phyloP scores from a whole-genome alignment of 352 stramenopile species.

The Plasmopara halstedii region DNA sequence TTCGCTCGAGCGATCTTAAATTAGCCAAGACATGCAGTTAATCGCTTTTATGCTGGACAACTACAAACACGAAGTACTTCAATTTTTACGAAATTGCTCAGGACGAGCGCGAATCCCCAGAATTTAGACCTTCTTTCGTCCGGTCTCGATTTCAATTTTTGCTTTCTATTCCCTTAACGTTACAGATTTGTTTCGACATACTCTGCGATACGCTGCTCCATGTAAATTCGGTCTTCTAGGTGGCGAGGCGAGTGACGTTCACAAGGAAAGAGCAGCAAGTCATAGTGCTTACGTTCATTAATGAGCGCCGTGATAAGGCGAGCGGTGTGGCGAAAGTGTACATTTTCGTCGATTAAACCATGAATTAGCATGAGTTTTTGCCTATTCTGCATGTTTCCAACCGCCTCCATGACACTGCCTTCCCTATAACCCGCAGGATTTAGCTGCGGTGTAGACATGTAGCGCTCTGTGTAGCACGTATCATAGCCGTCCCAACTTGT shows the following conservation, averaged over 20 bases:
- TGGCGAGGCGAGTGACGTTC: slow-evolving; percentile 94
- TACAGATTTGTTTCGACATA: slow-evolving; percentile 77
- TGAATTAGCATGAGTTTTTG: slow-evolving; percentile 94
- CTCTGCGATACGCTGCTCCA: slow-evolving; percentile 91
- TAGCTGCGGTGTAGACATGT: slow-evolving; percentile 93
- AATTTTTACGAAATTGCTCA: no score
- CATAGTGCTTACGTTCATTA: slow-evolving; percentile 91
- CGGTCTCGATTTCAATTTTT: background rate
- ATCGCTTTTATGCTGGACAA: no score
- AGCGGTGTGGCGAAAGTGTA: slow-evolving; percentile 97
- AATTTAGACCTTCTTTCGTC: background rate
- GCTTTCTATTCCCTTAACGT: slow-evolving; percentile 11
- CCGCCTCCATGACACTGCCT: slow-evolving; percentile 89
- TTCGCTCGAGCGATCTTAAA: slow-evolving; percentile 48
- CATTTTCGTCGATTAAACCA: slow-evolving; percentile 97
- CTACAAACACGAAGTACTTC: slow-evolving; percentile 1
- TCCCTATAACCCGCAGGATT: slow-evolving; percentile 90
- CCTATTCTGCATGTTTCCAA: slow-evolving; percentile 81
- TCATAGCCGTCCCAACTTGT: slow-evolving; percentile 98
- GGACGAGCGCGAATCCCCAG: slow-evolving; percentile 4
- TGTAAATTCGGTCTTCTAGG: slow-evolving; percentile 90
- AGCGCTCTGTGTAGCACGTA: slow-evolving; percentile 97
- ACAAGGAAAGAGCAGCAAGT: slow-evolving; percentile 94
- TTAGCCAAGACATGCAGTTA: no score
- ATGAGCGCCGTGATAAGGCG: slow-evolving; percentile 96